Evolutionary conservation across 345 rosid species (phyloP), one percentile per base, ranked within the genome.

Genomic region (Laguncularia racemosa): DNA sequence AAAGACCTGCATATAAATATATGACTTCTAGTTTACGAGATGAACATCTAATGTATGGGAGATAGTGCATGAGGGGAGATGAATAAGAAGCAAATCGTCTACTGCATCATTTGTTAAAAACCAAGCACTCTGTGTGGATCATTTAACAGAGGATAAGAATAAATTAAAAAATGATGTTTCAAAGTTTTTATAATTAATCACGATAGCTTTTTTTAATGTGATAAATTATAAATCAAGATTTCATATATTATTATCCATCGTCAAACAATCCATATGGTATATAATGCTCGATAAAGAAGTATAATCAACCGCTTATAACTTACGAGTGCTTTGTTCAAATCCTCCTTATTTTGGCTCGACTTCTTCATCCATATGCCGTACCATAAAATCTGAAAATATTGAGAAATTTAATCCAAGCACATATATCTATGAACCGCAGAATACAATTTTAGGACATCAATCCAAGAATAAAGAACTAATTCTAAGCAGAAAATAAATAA

Each of bases 331-430:
- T 68, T 28, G 46, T 59, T 77, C 45, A 83, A 55, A 5, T 56
- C 19, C 40, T 77, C 73, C 66, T 80, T 77, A 69, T 78, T 76
- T 61, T 80, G 68, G 17, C 60, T 44, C 6, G 78, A 65, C 63
- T 65, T 75, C 74, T 79, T 83, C 69, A 18, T 65, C 89, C 89
- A 83, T 28, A 73, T 81, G 45, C 81, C 89, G 63, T 80, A 83
- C 89, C 89, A 83, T 44, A 83, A 71, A 14, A 83, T 73, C 89
- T 79, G 76, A n/a, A 50, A 44, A 45, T 38, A 45, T 49, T 44
- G 12, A 11, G 49, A 59, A 0, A 38, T 33, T 46, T 20, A n/a
- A 44, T 16, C 3, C 13, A 6, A 48, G 20, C 5, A 44, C 50
- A 45, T 14, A 5, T 45, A 62, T 19, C 44, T 40, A 50, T 15